phyloP scores from a whole-genome alignment of 2,329 filamentous ascomycete genomes.

The Phoma sp. region DNA sequence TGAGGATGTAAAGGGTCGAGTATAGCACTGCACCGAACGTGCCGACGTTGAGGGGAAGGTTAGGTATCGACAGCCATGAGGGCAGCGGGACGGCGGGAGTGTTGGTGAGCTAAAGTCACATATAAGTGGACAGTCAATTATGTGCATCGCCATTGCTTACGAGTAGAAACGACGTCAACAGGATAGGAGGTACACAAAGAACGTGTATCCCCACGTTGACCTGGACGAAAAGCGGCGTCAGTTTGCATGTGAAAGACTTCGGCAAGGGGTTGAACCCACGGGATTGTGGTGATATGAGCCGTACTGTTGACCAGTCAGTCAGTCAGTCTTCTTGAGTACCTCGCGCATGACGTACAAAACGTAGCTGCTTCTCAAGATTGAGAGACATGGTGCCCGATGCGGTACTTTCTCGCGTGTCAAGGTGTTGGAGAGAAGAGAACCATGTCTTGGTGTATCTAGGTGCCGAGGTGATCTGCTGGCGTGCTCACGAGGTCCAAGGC shows the following conservation, averaged over 20 bases:
- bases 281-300: slow-evolving; percentile 81
- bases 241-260: slow-evolving; percentile 25
- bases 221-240: slow-evolving; percentile 48
- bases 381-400: slow-evolving; percentile 58
- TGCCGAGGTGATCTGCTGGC: slow-evolving; percentile 6
- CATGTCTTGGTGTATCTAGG: slow-evolving; percentile 34
- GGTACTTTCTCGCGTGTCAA: slow-evolving; percentile 36
- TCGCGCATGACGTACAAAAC: slow-evolving; percentile 68
- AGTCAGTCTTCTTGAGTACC: slow-evolving; percentile 4
- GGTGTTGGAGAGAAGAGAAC: slow-evolving; percentile 28
- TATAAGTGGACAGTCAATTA: background rate
- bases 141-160: slow-evolving; percentile 56
- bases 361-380: slow-evolving; percentile 80
- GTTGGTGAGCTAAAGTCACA: slow-evolving; percentile 59
- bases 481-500: slow-evolving; percentile 16
- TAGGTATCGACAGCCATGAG: slow-evolving; percentile 58
- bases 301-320: slow-evolving; percentile 63
- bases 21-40: slow-evolving; percentile 68
- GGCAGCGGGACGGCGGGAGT: slow-evolving; percentile 61
- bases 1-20: slow-evolving; percentile 80
- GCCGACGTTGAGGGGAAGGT: slow-evolving; percentile 65
- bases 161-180: slow-evolving; percentile 73
- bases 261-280: slow-evolving; percentile 49
- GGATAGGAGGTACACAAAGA: slow-evolving; percentile 76
- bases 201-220: slow-evolving; percentile 82